Percentiles rank a stretch among this genome's conserved stretches.
phyloP scores from a whole-genome alignment of 2,329 filamentous ascomycete genomes.

The Colletotrichum noveboracense region DNA sequence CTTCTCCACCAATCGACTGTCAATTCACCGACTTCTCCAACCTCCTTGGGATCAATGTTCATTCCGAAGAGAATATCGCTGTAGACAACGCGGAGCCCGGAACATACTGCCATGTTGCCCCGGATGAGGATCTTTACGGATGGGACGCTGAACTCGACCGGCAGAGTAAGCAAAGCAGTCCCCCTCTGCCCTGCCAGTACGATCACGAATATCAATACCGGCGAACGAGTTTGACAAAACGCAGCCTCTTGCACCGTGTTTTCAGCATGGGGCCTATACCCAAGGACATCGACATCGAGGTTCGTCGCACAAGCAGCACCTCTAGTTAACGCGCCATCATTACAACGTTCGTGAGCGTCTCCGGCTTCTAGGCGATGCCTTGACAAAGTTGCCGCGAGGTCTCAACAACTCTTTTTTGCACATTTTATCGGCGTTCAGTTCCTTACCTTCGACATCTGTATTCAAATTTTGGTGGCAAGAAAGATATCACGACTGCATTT shows the following conservation, averaged over 20 bases:
- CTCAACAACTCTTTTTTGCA: neutral
- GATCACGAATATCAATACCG: constrained; percentile 30
- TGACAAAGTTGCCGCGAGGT: neutral
- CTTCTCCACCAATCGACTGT: neutral
- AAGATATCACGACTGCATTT: constrained; percentile 10
- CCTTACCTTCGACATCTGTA: neutral
- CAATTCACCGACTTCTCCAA: constrained; percentile 42
- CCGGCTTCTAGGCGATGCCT: neutral
- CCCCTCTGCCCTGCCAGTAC: neutral
- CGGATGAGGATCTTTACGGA: constrained; percentile 52
- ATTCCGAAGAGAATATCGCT: constrained; percentile 29
- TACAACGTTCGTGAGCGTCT: neutral
- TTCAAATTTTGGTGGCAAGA: neutral
- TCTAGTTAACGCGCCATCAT: neutral
- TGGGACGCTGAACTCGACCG: constrained; percentile 57
- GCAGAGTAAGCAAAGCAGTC: constrained; percentile 18
- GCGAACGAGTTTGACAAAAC: constrained; percentile 31
- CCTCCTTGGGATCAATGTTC: constrained; percentile 37
- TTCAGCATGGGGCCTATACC: constrained; percentile 32
- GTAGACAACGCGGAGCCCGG: constrained; percentile 33
- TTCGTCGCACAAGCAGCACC: constrained; percentile 17
- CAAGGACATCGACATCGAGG: constrained; percentile 5
- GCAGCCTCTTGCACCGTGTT: constrained; percentile 45
- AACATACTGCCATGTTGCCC: constrained; percentile 28
- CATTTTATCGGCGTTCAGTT: neutral